These are phyloP conservation scores for Colletotrichum australisinense DNA, from an alignment of 2,329 filamentous ascomycete genomes.

Conservation along the genomic window DNA sequence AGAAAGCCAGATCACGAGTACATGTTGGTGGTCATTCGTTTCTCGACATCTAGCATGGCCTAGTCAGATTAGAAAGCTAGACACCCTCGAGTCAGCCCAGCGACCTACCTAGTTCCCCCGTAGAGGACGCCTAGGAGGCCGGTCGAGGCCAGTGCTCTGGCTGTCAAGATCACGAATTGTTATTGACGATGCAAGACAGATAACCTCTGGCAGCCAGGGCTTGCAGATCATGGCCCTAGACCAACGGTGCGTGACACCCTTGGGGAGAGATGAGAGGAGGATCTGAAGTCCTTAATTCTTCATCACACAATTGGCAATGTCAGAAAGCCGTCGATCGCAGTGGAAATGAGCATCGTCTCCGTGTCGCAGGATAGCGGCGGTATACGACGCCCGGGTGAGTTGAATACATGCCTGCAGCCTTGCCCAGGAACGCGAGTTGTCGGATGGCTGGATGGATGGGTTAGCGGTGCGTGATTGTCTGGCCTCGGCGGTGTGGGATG, in stretches of 20 bases:
- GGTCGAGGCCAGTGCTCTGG: background rate
- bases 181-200: conserved; percentile 1
- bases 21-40: background rate
- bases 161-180: conserved; percentile 15
- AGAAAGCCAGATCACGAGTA: conserved; percentile 1
- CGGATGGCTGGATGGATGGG: background rate
- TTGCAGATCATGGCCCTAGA: conserved; percentile 23
- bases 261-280: background rate
- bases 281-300: background rate
- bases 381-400: background rate
- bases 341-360: conserved; percentile 27
- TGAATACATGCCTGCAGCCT: conserved; percentile 18
- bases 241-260: conserved; percentile 17
- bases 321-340: conserved; percentile 12
- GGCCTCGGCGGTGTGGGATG: conserved; percentile 25
- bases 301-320: conserved; percentile 13
- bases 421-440: background rate
- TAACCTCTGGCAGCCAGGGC: background rate
- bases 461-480: conserved; percentile 23
- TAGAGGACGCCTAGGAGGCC: background rate
- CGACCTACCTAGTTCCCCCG: background rate
- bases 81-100: conserved; percentile 1
- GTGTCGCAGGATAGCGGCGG: conserved; percentile 7
- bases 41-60: background rate
- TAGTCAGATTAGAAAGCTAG: background rate